Percentiles rank a stretch among this genome's conserved stretches.
phyloP scores from a whole-genome alignment of 2,329 filamentous ascomycete species.

The Rachicladosporium sp. region DNA sequence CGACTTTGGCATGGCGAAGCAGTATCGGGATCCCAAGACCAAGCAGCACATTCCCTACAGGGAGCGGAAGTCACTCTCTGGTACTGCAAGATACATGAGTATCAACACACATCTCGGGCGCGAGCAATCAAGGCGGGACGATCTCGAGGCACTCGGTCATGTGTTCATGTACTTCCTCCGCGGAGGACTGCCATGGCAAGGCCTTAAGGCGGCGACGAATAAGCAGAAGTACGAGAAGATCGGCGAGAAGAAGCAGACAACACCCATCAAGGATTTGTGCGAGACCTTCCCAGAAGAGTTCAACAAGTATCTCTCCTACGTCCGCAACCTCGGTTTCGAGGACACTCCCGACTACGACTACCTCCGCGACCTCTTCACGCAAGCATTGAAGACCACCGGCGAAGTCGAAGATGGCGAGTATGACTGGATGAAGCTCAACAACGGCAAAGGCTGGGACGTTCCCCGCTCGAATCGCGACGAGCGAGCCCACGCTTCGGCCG shows the following conservation, averaged over 20 bases:
- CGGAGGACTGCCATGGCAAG: conserved; percentile 56
- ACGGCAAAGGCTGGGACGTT: conserved; percentile 83
- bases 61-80: conserved; percentile 84
- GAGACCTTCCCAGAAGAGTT: conserved; percentile 97
- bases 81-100: conserved; percentile 96
- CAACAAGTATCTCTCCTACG: conserved; percentile 93
- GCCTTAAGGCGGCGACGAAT: conserved; percentile 56
- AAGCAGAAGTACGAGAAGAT: conserved; percentile 99
- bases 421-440: conserved; percentile 98
- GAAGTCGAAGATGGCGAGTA: conserved; percentile 97
- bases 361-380: conserved; percentile 88
- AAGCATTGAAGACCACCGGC: conserved; percentile 85
- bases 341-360: conserved; percentile 98
- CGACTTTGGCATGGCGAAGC: conserved; percentile 99
- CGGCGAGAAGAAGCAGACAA: conserved; percentile 99
- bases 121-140: conserved; percentile 90
- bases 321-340: conserved; percentile 95
- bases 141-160: conserved; percentile 71
- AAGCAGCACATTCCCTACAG: conserved; percentile 98
- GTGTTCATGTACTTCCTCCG: conserved; percentile 60
- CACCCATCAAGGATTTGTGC: conserved; percentile 89
- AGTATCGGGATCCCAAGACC: conserved; percentile 96
- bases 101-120: conserved; percentile 97
- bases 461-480: conserved; percentile 39
- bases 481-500: conserved; percentile 63